Conservation (phyloP, 257 asterid genomes). For the Gentiana macrophylla region DNA sequence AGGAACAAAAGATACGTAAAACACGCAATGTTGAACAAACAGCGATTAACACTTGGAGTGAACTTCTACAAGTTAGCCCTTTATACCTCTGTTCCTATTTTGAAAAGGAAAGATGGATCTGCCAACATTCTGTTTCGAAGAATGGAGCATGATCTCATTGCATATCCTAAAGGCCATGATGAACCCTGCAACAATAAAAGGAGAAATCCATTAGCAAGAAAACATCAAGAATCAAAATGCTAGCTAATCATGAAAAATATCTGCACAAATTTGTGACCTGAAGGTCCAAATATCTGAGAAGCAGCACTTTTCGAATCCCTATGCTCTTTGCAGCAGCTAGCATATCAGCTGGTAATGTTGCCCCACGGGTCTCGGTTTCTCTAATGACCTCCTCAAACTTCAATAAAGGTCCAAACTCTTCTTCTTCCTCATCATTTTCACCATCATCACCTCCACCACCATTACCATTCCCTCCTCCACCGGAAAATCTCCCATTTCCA, state of each 20-base stretch:
- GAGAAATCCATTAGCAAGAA: conserved; percentile 6
- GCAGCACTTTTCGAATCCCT: conserved; percentile 59
- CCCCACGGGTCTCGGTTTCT: conserved; percentile 71
- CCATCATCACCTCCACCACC: conserved; percentile 34
- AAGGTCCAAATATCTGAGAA: conserved; percentile 75
- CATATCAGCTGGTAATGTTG: conserved; percentile 84
- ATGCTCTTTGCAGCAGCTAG: conserved; percentile 81
- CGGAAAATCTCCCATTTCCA: conserved; percentile 47
- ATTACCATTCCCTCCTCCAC: conserved; percentile 35
- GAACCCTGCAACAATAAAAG: conserved; percentile 45
- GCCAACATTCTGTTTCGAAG: conserved; percentile 93
- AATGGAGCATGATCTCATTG: conserved; percentile 68
- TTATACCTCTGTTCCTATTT: conserved; percentile 90
- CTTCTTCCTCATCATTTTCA: conserved; percentile 50
- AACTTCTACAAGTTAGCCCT: conserved; percentile 3
- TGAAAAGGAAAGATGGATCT: conserved; percentile 94
- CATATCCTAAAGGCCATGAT: conserved; percentile 64
- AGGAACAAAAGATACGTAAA: too few relatives aligned
- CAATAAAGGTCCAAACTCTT: conserved; percentile 74
- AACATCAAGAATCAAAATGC: neutral
- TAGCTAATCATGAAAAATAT: neutral
- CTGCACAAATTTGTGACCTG: conserved; percentile 36
- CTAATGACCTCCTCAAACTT: conserved; percentile 85
- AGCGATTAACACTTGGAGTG: too few relatives aligned
- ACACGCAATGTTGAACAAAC: too few relatives aligned